A percentile compares a stretch with the other conserved stretches of the same genome.
Conservation (phyloP, 495 filamentous ascomycete species). For the Penicillium samsonianum region DNA sequence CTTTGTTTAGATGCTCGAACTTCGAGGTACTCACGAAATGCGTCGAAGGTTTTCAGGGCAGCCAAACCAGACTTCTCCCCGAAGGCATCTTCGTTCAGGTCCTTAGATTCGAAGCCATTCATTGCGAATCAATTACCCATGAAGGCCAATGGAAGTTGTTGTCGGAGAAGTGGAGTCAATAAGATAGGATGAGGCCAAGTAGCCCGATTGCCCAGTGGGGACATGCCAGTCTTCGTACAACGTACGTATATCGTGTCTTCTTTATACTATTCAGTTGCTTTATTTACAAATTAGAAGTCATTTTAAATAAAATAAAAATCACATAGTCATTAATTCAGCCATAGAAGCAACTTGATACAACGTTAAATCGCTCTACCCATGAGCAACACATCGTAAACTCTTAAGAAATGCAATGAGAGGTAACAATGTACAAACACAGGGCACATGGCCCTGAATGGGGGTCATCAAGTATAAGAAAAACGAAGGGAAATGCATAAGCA, state of each 20-base stretch:
- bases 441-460: slow-evolving; percentile 19
- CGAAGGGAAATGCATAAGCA: slow-evolving; percentile 24
- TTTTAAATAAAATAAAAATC: slow-evolving; percentile 3
- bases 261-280: neutral
- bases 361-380: slow-evolving; percentile 16
- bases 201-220: slow-evolving; percentile 26
- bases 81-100: slow-evolving; percentile 76
- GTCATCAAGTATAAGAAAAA: slow-evolving; percentile 28
- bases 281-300: neutral
- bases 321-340: slow-evolving; percentile 13
- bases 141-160: slow-evolving; percentile 23
- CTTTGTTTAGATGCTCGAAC: neutral
- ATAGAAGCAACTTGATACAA: slow-evolving; percentile 2
- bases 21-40: slow-evolving; percentile 79
- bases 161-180: slow-evolving; percentile 24
- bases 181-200: slow-evolving; percentile 42
- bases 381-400: slow-evolving; percentile 22
- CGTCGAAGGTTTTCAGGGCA: slow-evolving; percentile 84
- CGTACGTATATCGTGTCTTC: neutral
- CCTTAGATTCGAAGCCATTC: slow-evolving; percentile 71
- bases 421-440: slow-evolving; percentile 36
- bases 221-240: neutral
- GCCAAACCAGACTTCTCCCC: slow-evolving; percentile 64
- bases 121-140: slow-evolving; percentile 43
- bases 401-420: slow-evolving; percentile 30